Conservation (phyloP, 768 basidiomycete species). For the Botryobasidium botryosum region DNA sequence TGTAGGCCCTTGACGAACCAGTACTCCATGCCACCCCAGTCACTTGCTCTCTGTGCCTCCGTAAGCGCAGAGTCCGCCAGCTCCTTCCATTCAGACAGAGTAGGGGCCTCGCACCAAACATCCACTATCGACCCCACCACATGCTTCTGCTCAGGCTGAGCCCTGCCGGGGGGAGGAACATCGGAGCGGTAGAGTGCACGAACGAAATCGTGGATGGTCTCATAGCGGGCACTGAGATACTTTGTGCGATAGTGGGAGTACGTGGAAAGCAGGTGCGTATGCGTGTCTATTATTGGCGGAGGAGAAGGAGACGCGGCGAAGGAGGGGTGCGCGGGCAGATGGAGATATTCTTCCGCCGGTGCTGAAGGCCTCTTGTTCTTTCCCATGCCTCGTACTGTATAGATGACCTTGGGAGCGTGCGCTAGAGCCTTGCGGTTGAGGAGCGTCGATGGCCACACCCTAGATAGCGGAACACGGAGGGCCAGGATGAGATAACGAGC, state of each 20-base stretch:
- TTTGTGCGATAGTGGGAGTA: conserved; percentile 42
- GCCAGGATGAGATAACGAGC: too few relatives aligned
- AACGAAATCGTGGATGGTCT: conserved; percentile 52
- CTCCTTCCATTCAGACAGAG: conserved; percentile 42
- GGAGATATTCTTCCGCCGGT: neutral
- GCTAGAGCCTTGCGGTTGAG: too few relatives aligned
- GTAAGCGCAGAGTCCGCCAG: conserved; percentile 54
- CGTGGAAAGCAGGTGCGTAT: conserved; percentile 69
- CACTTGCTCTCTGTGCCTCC: conserved; percentile 27
- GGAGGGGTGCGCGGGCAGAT: conserved; percentile 3
- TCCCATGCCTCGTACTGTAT: too few relatives aligned
- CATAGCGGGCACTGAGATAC: conserved; percentile 40
- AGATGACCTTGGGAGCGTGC: too few relatives aligned
- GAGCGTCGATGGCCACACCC: too few relatives aligned
- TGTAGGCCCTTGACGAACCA: conserved; percentile 50
- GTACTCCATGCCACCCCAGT: conserved; percentile 58
- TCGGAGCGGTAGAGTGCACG: conserved; percentile 32
- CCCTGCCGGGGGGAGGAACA: neutral
- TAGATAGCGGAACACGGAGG: too few relatives aligned
- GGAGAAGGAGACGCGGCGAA: neutral
- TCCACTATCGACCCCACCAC: conserved; percentile 57
- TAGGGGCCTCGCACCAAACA: conserved; percentile 79
- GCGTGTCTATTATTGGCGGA: conserved; percentile 55
- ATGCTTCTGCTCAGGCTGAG: conserved; percentile 11
- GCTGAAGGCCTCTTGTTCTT: neutral